phyloP scores from a whole-genome alignment of 768 basidiomycete species.

The Cystobasidium ongulense region DNA sequence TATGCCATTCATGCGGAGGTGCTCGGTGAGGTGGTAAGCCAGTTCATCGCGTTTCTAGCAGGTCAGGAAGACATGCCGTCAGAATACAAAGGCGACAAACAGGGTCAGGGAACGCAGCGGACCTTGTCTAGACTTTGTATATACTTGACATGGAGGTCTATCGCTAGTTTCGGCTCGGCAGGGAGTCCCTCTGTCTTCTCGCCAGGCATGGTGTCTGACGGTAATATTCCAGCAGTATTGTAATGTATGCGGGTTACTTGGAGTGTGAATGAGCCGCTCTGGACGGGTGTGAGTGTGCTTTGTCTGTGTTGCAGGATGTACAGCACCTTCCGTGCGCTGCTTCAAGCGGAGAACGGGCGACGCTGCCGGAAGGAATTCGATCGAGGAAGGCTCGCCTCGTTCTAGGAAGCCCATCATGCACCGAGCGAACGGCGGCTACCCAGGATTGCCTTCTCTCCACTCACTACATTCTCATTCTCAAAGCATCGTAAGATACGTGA shows the following conservation, averaged over 20 bases:
- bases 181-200: not conserved
- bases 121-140: constrained; percentile 68
- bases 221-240: not conserved
- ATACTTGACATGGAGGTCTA: constrained; percentile 62
- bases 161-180: constrained; percentile 44
- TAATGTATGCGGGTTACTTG: not conserved
- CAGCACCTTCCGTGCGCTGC: too few relatives aligned
- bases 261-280: too few relatives aligned
- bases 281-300: constrained; percentile 51
- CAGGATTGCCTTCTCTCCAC: not conserved
- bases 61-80: not conserved
- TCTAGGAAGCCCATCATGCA: too few relatives aligned
- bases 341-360: too few relatives aligned
- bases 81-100: not conserved
- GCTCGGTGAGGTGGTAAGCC: constrained; percentile 78
- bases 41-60: constrained; percentile 46
- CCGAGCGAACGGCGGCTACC: too few relatives aligned
- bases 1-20: constrained; percentile 87
- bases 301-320: not conserved
- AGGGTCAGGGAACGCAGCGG: constrained; percentile 33
- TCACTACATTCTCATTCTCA: not conserved
- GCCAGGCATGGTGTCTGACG: not conserved
- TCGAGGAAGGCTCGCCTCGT: too few relatives aligned
- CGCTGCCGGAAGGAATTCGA: too few relatives aligned
- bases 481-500: constrained; percentile 1